phyloP scores from a whole-genome alignment of 2,329 filamentous ascomycete species.

The Penicillium sp. region DNA sequence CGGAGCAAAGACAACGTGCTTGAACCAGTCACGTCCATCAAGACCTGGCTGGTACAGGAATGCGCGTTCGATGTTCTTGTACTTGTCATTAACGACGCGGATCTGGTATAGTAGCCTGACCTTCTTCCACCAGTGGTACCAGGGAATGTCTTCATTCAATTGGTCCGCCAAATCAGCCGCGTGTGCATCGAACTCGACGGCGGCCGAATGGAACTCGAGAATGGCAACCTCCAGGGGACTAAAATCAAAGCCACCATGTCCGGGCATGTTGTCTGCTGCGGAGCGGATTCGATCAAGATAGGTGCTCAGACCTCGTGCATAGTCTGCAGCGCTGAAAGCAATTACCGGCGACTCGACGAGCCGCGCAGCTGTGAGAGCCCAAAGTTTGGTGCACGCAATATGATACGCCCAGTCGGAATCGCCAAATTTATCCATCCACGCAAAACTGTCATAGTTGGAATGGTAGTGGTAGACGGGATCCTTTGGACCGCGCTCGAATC shows the following conservation, averaged over 20 bases:
- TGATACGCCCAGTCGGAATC: slow-evolving; percentile 60
- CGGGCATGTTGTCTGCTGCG: slow-evolving; percentile 22
- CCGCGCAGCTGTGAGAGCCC: slow-evolving; percentile 56
- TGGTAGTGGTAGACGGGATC: slow-evolving; percentile 68
- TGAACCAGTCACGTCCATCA: slow-evolving; percentile 80
- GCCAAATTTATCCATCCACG: slow-evolving; percentile 76
- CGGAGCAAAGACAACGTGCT: slow-evolving; percentile 89
- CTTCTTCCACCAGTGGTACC: slow-evolving; percentile 71
- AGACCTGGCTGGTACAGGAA: slow-evolving; percentile 73
- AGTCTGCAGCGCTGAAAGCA: slow-evolving; percentile 59
- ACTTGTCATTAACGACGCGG: slow-evolving; percentile 65
- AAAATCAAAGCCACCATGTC: slow-evolving; percentile 37
- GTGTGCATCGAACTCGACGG: slow-evolving; percentile 48
- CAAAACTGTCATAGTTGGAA: slow-evolving; percentile 73
- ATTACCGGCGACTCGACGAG: slow-evolving; percentile 59
- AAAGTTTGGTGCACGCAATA: slow-evolving; percentile 58
- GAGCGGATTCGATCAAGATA: slow-evolving; percentile 39
- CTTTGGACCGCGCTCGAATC: slow-evolving; percentile 45
- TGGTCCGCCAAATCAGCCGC: slow-evolving; percentile 46
- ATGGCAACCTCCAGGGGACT: slow-evolving; percentile 47
- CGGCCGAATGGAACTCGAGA: slow-evolving; percentile 43
- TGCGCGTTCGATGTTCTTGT: slow-evolving; percentile 74
- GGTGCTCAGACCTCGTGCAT: slow-evolving; percentile 51
- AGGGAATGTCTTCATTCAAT: slow-evolving; percentile 56
- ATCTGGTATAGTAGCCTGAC: slow-evolving; percentile 59